Evolutionary conservation across 768 basidiomycete genomes (phyloP).

Genomic region (Calocera cornea): DNA sequence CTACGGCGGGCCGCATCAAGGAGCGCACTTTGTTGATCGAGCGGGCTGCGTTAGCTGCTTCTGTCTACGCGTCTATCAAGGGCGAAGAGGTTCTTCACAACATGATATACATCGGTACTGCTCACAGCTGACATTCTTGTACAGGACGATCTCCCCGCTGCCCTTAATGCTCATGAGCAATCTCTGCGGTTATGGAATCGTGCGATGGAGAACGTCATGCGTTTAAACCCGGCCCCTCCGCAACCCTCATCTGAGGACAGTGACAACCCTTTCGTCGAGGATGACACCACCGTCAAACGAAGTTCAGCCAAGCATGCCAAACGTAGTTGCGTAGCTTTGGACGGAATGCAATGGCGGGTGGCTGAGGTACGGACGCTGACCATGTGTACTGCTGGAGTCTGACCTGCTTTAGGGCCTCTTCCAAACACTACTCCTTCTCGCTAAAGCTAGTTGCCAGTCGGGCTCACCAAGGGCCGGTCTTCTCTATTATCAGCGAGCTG

Average conservation of each 20-base stretch:
- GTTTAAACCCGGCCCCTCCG: slow-evolving; percentile 34
- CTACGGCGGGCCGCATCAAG: slow-evolving; percentile 45
- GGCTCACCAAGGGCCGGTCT: slow-evolving; percentile 78
- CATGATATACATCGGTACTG: not conserved
- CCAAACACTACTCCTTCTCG: slow-evolving; percentile 48
- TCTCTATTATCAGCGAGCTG: slow-evolving; percentile 67
- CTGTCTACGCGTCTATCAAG: slow-evolving; percentile 56
- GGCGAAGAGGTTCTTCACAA: slow-evolving; percentile 40
- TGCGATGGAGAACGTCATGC: slow-evolving; percentile 52
- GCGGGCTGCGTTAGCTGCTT: slow-evolving; percentile 56
- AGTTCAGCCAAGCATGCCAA: slow-evolving; percentile 18
- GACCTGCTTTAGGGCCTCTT: slow-evolving; percentile 36
- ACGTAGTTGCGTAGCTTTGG: slow-evolving; percentile 29
- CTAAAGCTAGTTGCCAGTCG: slow-evolving; percentile 48
- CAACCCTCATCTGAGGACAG: slow-evolving; percentile 18
- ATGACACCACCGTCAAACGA: slow-evolving; percentile 14
- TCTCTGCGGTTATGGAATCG: slow-evolving; percentile 70
- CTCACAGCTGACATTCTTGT: not conserved
- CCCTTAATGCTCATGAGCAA: slow-evolving; percentile 48
- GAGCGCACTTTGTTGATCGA: slow-evolving; percentile 47
- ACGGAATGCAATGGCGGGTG: slow-evolving; percentile 61
- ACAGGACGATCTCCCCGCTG: slow-evolving; percentile 48
- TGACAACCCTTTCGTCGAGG: slow-evolving; percentile 13
- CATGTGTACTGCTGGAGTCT: no score
- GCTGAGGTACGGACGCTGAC: slow-evolving; percentile 31